Base-by-base conservation (phyloP, 306 rosid species). In the Dryas octopetala region DNA sequence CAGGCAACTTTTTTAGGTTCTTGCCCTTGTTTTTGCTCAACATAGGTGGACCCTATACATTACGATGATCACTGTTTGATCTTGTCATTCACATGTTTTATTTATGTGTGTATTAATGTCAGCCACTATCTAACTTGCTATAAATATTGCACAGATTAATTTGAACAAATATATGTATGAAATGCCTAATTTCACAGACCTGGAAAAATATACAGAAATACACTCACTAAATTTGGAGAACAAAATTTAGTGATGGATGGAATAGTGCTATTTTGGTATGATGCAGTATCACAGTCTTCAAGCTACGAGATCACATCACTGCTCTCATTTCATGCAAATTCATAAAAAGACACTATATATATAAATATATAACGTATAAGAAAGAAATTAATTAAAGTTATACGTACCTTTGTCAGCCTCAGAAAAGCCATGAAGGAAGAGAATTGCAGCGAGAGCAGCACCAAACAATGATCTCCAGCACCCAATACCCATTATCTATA, bases 341-440 rank as follows among this genome's bases (percentile, higher is more conserved):
- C 4, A 17, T 3, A 6, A 54, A 54, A 32, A 32, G 38, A 32
- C 4, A 41, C 11, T 15, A 2, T 32, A 32, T 32, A 32, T 2
- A 32, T 32, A 32, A 1, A 32, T 32, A 32, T 32, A 32, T 32
- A 10, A 1, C 12, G 1, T 17, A 71, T 10, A 43, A 43, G 19
- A 11, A 51, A 64, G 44, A 19, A 59, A 12, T 32, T 32, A 45
- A 14, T 11, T 9, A 16, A 57, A 41, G 17, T 16, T 44, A 49
- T 5, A 10, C 3, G 1, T 66, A 91, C 97, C 91, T 75, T 48
- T 75, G 10, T 75, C 82, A 43, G 93, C 78, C 38, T 78, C 26
- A 75, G 59, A 83, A 55, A 40, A 79, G 48, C 77, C 62, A 79
- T 82, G 77, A 16, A 81, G 77, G 76, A 89, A 74, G 64, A 86